Conservation (phyloP, 352 stramenopile genomes). For the Pythium aristosporum region DNA sequence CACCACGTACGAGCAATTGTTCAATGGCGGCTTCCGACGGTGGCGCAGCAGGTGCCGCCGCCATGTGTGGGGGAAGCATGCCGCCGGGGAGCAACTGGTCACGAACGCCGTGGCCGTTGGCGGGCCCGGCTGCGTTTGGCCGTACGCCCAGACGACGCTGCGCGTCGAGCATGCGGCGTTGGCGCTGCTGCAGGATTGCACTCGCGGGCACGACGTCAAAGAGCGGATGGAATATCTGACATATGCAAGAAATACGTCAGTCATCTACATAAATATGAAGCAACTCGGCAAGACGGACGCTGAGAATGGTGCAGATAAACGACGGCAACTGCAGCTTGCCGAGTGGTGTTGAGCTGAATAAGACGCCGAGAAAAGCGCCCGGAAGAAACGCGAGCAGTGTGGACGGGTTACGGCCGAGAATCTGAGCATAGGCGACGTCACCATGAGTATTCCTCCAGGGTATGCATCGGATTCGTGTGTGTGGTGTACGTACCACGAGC, state of each 20-base stretch:
- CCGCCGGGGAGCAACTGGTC: slow-evolving; percentile 78
- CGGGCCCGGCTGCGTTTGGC: slow-evolving; percentile 14
- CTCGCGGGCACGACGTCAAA: slow-evolving; percentile 82
- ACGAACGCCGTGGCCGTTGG: slow-evolving; percentile 64
- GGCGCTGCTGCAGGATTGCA: slow-evolving; percentile 58
- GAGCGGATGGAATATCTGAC: slow-evolving; percentile 60
- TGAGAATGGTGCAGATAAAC: slow-evolving; percentile 64
- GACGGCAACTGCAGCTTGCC: slow-evolving; percentile 69
- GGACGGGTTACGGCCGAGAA: slow-evolving; percentile 57
- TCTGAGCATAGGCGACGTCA: slow-evolving; percentile 29
- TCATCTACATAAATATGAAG: not conserved
- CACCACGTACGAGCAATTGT: slow-evolving; percentile 63
- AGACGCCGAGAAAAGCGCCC: slow-evolving; percentile 53
- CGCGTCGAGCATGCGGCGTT: slow-evolving; percentile 67
- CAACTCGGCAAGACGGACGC: slow-evolving; percentile 28
- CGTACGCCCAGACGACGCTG: slow-evolving; percentile 66
- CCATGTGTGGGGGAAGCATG: slow-evolving; percentile 56
- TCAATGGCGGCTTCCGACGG: slow-evolving; percentile 75
- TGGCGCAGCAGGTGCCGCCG: slow-evolving; percentile 52
- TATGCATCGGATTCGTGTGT: slow-evolving; percentile 4
- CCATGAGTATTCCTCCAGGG: not conserved
- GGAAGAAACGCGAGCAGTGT: slow-evolving; percentile 62
- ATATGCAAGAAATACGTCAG: not conserved
- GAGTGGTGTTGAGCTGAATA: slow-evolving; percentile 74
- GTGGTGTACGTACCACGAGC: slow-evolving; percentile 59